Evolutionary conservation across 352 stramenopile species (phyloP), one percentile per base, ranked within the genome.

Genomic region (Phytopythium ostracodes): DNA sequence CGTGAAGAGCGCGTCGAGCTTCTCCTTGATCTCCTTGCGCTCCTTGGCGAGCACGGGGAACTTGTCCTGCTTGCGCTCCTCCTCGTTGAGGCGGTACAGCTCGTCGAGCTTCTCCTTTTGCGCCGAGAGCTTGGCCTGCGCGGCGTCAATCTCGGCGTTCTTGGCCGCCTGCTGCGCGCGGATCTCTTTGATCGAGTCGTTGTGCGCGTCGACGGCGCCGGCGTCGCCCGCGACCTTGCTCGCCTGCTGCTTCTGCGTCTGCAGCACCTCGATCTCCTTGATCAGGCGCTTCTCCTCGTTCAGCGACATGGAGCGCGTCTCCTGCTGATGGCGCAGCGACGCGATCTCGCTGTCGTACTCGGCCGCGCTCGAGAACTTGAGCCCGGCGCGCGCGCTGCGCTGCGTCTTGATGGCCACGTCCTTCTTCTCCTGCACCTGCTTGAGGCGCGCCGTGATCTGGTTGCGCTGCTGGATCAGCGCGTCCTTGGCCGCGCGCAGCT

Each of bases 241-340:
- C 35, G 98, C 83, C 60, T 94, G 84, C 20, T 91, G 77, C 77
- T 98, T 98, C 65, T 94, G 92, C 29, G 77, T 60, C 66, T 97
- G 81, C 31, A 98, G 68, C 24, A 77, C 76, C 63, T 98, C 94
- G 63, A 99, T 98, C 67, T 99, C 94, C 77, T 98, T 98, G 68
- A 99, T 95, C 31, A 99, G 79, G 53, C 91, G 93, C 88, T 99
- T 99, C 74, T 99, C 96, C 55, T 98, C 96, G 27, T 81, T 89
- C 7, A 99, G 73, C 59, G 84, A 92, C 96, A 99, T 99, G 64
- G 92, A 98, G 46, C 84, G 94, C 8, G 95, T 98, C 79, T 98
- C 89, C 77, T 99, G 96, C 65, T 87, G 81, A 64, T 85, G 71
- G 63, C 96, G 81, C 35, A 99, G 78, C 60, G 85, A 74, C 11